Evolutionary conservation across 1,284 basidiomycete genomes (phyloP).

Genomic region (Moesziomyces sp.): DNA sequence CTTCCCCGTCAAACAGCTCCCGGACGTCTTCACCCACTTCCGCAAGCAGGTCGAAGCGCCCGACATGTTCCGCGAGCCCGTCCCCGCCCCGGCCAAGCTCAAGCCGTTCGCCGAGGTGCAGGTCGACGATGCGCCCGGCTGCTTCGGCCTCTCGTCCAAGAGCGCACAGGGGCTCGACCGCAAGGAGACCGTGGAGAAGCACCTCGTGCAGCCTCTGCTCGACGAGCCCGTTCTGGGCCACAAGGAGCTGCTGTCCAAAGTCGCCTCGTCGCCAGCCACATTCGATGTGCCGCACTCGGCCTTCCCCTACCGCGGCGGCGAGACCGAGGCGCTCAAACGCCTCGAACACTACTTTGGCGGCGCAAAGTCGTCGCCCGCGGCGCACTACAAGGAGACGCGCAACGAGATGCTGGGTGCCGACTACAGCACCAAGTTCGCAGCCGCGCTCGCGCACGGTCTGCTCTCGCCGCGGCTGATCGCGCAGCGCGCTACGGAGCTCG

Average conservation of each 20-base stretch:
- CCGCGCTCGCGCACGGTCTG: conserved; percentile 54
- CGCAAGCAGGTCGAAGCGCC: conserved; percentile 56
- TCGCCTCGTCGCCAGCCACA: neutral
- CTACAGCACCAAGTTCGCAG: conserved; percentile 60
- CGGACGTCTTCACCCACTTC: conserved; percentile 62
- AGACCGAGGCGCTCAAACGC: conserved; percentile 52
- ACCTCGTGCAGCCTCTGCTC: conserved; percentile 46
- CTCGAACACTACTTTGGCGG: conserved; percentile 53
- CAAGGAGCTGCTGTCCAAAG: conserved; percentile 26
- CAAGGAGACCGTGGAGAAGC: conserved; percentile 31
- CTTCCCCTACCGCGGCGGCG: conserved; percentile 57
- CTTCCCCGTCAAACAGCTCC: conserved; percentile 53
- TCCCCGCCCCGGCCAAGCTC: conserved; percentile 41
- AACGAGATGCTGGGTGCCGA: conserved; percentile 56
- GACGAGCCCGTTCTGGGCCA: conserved; percentile 42
- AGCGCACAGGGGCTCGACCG: conserved; percentile 5
- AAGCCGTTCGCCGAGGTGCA: conserved; percentile 45
- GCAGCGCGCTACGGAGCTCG: conserved; percentile 42
- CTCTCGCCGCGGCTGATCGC: conserved; percentile 57
- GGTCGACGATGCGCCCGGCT: conserved; percentile 27
- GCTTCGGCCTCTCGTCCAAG: conserved; percentile 27
- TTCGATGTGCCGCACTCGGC: conserved; percentile 40
- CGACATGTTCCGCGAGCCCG: conserved; percentile 45
- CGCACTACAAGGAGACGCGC: conserved; percentile 57
- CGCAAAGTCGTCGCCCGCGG: conserved; percentile 27